A percentile compares a stretch with the other conserved stretches of the same genome.
These are phyloP conservation scores for Crithidia mellificae DNA, from an alignment of 208 protist genomes.

Conservation along the genomic window DNA sequence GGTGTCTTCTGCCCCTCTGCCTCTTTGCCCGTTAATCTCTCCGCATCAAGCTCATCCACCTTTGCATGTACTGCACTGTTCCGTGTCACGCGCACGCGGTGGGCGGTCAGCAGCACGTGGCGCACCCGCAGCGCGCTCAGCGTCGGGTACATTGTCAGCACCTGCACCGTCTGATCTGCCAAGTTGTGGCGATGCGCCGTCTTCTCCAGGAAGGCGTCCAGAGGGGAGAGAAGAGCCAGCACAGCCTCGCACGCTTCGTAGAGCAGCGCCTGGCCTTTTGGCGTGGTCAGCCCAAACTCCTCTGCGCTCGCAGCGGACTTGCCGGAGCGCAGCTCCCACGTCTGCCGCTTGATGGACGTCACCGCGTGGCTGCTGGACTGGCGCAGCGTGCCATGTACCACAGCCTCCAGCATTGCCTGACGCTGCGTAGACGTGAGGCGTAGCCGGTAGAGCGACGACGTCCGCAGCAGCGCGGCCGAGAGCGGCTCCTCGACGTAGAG, in stretches of 20 bases:
- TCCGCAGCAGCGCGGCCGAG: conserved; percentile 44
- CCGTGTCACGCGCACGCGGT: conserved; percentile 13
- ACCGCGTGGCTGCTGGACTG: not conserved
- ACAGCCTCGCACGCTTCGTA: conserved; percentile 45
- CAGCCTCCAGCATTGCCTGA: conserved; percentile 19
- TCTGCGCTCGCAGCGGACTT: not conserved
- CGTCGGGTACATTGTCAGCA: conserved; percentile 39
- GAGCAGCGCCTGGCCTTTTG: conserved; percentile 24
- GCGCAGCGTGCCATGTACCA: conserved; percentile 26
- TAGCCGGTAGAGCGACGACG: conserved; percentile 24
- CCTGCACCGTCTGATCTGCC: conserved; percentile 20
- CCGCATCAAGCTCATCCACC: no score
- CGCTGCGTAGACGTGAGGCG: conserved; percentile 21
- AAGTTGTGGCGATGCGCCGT: not conserved
- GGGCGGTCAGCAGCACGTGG: conserved; percentile 48
- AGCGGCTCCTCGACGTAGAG: conserved; percentile 57
- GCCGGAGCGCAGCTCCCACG: conserved; percentile 8
- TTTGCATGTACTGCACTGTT: no score
- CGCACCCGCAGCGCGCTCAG: conserved; percentile 40
- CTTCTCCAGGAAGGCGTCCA: conserved; percentile 6
- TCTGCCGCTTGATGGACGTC: not conserved
- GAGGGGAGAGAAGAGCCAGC: conserved; percentile 23
- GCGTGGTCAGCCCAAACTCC: conserved; percentile 6
- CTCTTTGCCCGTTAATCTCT: no score
- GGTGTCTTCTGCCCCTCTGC: not conserved